Base-by-base conservation (phyloP, 441 rosid species). In the Erysimum cheiri region DNA sequence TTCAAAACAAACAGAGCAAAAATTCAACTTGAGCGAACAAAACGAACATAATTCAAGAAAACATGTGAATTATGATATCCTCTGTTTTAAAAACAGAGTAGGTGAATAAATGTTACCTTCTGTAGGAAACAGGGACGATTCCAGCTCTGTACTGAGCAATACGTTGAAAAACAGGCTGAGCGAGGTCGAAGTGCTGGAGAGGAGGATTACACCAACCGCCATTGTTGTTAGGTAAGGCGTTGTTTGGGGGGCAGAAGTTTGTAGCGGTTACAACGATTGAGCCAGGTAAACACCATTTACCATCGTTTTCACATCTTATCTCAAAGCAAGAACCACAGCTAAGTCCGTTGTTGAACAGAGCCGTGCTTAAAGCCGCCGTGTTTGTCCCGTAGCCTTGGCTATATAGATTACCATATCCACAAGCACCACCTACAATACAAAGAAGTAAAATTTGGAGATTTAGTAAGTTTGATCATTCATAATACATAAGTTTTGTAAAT, bases 201-300 rank as follows among this genome's bases (percentile, higher is more conserved):
- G 88, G 88, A 72, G 86, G 85, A 76, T 86, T 86, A 81, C 90
- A 84, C 90, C 90, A 86, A 64, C 88, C 90, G 2, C 90, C 90
- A 4, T 72, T 83, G 8, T 82, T 75, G 75, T 70, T 80, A 0
- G 90, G 69, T 44, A 86, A 84, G 3, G 84, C 86, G 35, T 70
- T 76, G 47, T 84, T 86, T 29, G 90, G 86, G 1, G 88, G 88
- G 64, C 90, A 87, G 59, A 87, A 81, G 70, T 87, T 85, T 28
- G 92, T 87, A 60, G 88, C 89, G 2, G 90, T 85, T 41, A 87
- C 82, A 52, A 77, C 56, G 52, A 80, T 75, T 14, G 92, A 83
- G 41, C 85, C 92, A 17, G 88, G 52, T 36, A 85, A 71, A 75
- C 92, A 89, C 96, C 96, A 89, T 55, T 77, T 70, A 4, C 67